Conservation (phyloP, 2,329 filamentous ascomycete genomes). For the Xylaria sp. region DNA sequence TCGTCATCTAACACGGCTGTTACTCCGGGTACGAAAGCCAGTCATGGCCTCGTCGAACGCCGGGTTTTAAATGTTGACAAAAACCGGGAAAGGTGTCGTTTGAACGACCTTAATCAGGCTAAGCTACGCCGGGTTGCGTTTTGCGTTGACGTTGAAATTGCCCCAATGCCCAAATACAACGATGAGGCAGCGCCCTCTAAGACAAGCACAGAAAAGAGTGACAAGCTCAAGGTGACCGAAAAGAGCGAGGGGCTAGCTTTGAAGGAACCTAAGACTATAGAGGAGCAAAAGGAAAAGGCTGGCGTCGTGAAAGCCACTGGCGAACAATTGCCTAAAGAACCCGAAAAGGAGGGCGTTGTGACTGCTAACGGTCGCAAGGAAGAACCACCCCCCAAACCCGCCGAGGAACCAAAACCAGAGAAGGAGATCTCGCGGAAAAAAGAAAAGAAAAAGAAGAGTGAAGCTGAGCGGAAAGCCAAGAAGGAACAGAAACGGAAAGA, state of each 20-base stretch:
- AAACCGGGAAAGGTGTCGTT: conserved; percentile 79
- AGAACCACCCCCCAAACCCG: conserved; percentile 45
- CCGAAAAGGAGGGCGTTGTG: conserved; percentile 51
- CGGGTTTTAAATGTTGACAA: conserved; percentile 86
- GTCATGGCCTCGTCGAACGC: conserved; percentile 80
- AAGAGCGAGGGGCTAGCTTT: conserved; percentile 79
- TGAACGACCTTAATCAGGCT: conserved; percentile 80
- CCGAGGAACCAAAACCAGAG: conserved; percentile 48
- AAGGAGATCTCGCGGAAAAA: conserved; percentile 76
- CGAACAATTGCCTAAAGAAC: conserved; percentile 54
- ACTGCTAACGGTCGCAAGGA: conserved; percentile 44
- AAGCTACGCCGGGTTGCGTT: conserved; percentile 92
- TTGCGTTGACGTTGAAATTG: conserved; percentile 97
- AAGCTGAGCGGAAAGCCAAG: conserved; percentile 89
- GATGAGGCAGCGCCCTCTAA: conserved; percentile 68
- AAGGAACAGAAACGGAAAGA: conserved; percentile 88
- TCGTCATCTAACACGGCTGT: conserved; percentile 72
- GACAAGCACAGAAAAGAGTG: conserved; percentile 62
- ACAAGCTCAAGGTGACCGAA: conserved; percentile 72
- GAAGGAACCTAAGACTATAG: conserved; percentile 70
- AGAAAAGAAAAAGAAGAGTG: conserved; percentile 95
- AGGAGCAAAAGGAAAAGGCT: conserved; percentile 66
- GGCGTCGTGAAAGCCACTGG: conserved; percentile 56
- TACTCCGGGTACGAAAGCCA: conserved; percentile 59
- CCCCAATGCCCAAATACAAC: conserved; percentile 81